A percentile compares a stretch with the other conserved stretches of the same genome.
These are phyloP conservation scores for Beauveria scarabaeidicola DNA, from an alignment of 2,329 filamentous ascomycete genomes.

Conservation along the genomic window DNA sequence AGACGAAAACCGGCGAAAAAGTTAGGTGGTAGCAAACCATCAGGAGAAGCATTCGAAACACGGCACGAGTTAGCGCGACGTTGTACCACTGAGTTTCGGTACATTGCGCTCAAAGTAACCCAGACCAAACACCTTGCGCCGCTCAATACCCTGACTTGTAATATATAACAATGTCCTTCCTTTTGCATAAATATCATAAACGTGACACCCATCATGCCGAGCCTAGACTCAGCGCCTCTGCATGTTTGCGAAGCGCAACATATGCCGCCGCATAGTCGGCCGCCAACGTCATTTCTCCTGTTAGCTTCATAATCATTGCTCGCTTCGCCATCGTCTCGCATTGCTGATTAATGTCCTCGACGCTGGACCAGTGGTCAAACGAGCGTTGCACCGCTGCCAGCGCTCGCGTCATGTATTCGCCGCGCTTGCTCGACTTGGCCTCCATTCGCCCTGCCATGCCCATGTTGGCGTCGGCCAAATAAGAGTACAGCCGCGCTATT, in stretches of 20 bases:
- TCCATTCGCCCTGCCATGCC: slow-evolving; percentile 56
- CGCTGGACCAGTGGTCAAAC: slow-evolving; percentile 53
- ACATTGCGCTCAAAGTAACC: background rate
- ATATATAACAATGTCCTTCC: background rate
- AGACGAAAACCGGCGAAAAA: slow-evolving; percentile 29
- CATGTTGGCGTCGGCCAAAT: slow-evolving; percentile 70
- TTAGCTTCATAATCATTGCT: slow-evolving; percentile 63
- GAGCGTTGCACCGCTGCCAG: slow-evolving; percentile 54
- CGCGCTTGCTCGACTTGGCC: slow-evolving; percentile 35
- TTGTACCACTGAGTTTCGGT: background rate
- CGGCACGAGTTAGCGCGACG: background rate
- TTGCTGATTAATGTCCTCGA: slow-evolving; percentile 58
- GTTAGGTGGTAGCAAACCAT: slow-evolving; percentile 26
- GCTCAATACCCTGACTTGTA: background rate
- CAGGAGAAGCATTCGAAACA: background rate
- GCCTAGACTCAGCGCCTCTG: slow-evolving; percentile 22
- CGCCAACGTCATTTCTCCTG: slow-evolving; percentile 54
- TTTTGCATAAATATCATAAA: background rate
- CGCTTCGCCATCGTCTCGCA: slow-evolving; percentile 78
- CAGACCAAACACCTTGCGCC: background rate
- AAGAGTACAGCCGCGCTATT: slow-evolving; percentile 57
- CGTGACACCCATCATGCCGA: background rate
- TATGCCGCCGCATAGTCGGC: slow-evolving; percentile 61
- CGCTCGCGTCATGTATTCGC: slow-evolving; percentile 50
- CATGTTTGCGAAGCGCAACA: slow-evolving; percentile 43